phyloP scores from a whole-genome alignment of 192 early-diverging fungal genomes.

The Coemansia sp. region DNA sequence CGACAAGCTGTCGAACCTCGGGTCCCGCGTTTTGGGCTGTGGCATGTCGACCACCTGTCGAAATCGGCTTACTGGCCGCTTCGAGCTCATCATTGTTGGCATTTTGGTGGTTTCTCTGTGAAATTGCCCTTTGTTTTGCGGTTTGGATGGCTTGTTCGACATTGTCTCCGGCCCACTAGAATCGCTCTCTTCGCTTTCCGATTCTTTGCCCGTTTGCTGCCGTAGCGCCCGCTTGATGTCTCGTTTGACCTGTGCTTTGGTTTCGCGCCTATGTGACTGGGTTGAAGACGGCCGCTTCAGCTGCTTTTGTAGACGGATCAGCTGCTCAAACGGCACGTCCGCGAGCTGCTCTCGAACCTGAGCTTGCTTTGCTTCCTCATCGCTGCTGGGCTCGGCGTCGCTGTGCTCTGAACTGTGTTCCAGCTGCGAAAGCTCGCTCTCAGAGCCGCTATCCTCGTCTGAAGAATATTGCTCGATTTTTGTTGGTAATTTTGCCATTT shows the following conservation, averaged over 20 bases:
- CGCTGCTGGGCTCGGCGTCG: not conserved
- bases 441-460: constrained; percentile 43
- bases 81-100: constrained; percentile 39
- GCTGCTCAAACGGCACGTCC: constrained; percentile 75
- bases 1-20: constrained; percentile 86
- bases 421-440: constrained; percentile 13
- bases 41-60: constrained; percentile 44
- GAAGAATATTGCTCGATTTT: constrained; percentile 46
- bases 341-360: constrained; percentile 54
- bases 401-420: constrained; percentile 10
- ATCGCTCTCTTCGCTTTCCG: constrained; percentile 41
- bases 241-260: constrained; percentile 23
- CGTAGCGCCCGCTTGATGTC: constrained; percentile 43
- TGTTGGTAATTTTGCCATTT: constrained; percentile 25
- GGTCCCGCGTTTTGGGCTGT: constrained; percentile 65
- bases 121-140: constrained; percentile 6
- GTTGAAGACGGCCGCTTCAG: constrained; percentile 67
- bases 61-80: constrained; percentile 47
- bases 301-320: constrained; percentile 74
- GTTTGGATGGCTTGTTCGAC: constrained; percentile 6
- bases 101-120: constrained; percentile 21
- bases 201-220: constrained; percentile 25
- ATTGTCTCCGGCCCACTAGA: constrained; percentile 17
- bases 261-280: constrained; percentile 38
- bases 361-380: constrained; percentile 14